Evolutionary conservation across 2,329 filamentous ascomycete genomes (phyloP), one percentile per base, ranked within the genome.

Genomic region (Grosmannia huntii): DNA sequence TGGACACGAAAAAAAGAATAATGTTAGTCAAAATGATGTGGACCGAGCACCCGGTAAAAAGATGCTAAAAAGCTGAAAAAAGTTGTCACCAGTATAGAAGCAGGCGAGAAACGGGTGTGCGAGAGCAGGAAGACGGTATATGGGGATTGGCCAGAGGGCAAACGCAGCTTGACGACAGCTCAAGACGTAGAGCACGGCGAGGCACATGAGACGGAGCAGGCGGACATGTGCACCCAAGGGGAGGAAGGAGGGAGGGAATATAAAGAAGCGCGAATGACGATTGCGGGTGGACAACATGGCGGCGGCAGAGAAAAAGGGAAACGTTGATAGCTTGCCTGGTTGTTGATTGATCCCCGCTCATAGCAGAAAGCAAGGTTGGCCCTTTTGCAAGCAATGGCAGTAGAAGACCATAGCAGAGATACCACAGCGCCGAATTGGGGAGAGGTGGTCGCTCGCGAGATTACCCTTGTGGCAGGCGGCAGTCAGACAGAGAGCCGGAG

Each of bases 271-370:
- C 41, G 19, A n/a, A n/a, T 41, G 38, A 4, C 38, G 9, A 41
- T 14, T 41, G 38, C 12, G 19, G 28, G 3, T 41, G 53, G 36
- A 55, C 31, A 10, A 11, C n/a, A 56, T 27, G 23, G 59, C 23
- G 52, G 36, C 50, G 14, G 50, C n/a, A 56, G 41, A 58, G 21
- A 41, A 27, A 44, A 48, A 12, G 59, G 50, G 53, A 9, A 50
- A n/a, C 54, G 23, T 31, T 54, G 56, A 25, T 25, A 55, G 52
- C 68, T 61, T 64, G 68, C 81, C 80, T 83, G 69, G 75, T 74
- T 72, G 72, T 71, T 68, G 71, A 72, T 72, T 76, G 76, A 72
- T 83, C 77, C 72, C 77, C 78, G 76, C 75, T 84, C 82, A 85
- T 85, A 83, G 78, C 81, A 82, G 72, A 63, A 55, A 53, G 57